Conservation (phyloP, 768 basidiomycete species). For the Suillus cothurnatus region DNA sequence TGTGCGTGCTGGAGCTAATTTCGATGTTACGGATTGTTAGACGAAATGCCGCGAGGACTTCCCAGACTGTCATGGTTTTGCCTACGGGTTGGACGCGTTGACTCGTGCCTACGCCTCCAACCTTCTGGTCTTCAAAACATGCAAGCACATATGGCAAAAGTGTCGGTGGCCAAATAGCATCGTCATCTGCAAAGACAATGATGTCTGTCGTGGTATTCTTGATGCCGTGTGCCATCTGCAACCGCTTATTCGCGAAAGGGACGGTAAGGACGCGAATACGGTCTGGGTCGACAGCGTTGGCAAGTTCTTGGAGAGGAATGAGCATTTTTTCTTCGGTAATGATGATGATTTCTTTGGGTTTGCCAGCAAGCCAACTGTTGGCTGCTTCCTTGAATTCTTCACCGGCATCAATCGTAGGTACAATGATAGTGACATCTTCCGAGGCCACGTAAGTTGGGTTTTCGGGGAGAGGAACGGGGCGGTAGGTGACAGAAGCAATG, state of each 20-base stretch:
- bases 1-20: constrained; percentile 85
- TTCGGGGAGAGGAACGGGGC: constrained; percentile 87
- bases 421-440: constrained; percentile 96
- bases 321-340: constrained; percentile 89
- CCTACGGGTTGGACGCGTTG: constrained; percentile 87
- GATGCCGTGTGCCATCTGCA: constrained; percentile 94
- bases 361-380: constrained; percentile 88
- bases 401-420: constrained; percentile 94
- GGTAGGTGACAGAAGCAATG: constrained; percentile 75
- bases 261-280: constrained; percentile 87
- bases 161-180: constrained; percentile 94
- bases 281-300: constrained; percentile 82
- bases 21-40: constrained; percentile 94
- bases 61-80: constrained; percentile 86
- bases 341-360: constrained; percentile 82
- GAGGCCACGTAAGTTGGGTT: constrained; percentile 88
- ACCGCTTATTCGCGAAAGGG: constrained; percentile 90
- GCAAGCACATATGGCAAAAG: constrained; percentile 88
- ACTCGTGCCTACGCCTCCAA: constrained; percentile 90
- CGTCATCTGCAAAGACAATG: constrained; percentile 93
- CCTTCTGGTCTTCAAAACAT: constrained; percentile 92
- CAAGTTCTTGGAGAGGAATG: constrained; percentile 85
- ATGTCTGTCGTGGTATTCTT: constrained; percentile 90
- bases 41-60: constrained; percentile 91
- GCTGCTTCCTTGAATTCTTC: constrained; percentile 96